Base-by-base conservation (phyloP, 2,329 filamentous ascomycete species). In the Clathrospora elynae region DNA sequence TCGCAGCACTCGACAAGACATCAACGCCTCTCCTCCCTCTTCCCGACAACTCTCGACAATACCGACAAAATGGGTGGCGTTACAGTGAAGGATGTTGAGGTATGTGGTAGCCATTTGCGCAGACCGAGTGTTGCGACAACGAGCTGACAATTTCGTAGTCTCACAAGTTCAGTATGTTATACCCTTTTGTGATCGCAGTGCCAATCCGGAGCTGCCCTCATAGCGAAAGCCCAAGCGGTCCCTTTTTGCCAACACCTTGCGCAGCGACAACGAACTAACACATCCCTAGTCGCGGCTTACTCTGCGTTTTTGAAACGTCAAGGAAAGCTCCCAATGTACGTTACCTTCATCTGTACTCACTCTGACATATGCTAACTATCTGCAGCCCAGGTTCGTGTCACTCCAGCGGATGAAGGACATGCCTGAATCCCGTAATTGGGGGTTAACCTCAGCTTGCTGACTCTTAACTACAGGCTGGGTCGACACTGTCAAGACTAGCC, bases 401-500 rank as follows among this genome's bases (percentile, higher is more conserved):
- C 55, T 67, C 59, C 62, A 59, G 49, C 61, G 58, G 62, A 59
- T 65, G 60, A 67, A 60, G 55, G 62, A 68, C 66, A 72, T 70
- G 72, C 73, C 75, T 77, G 75, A 78, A 78, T 77, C 75, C 74
- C 75, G 75, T 78, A 71, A 70, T 70, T 75, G 75, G 74, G 75
- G 75, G 75, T 73, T 72, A 68, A 65, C 59, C 59, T 63, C 59
- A 62, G 61, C 57, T 67, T 63, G 68, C 72, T 75, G 68, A 75
- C 72, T 55, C 56, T 67, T 68, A 71, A 75, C 74, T 78, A 76
- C 75, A 95, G 90, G 90, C 82, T 97, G 92, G 92, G 92, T 96
- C 76, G 93, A 99, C 76, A 96, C 92, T 72, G 93, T 97, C 81
- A 99, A 99, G 88, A 96, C 92, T 67, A 92, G 90, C 49, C 66